These are phyloP conservation scores for Pleurotus salmoneostramineus DNA, from an alignment of 768 basidiomycete species.

Conservation along the genomic window DNA sequence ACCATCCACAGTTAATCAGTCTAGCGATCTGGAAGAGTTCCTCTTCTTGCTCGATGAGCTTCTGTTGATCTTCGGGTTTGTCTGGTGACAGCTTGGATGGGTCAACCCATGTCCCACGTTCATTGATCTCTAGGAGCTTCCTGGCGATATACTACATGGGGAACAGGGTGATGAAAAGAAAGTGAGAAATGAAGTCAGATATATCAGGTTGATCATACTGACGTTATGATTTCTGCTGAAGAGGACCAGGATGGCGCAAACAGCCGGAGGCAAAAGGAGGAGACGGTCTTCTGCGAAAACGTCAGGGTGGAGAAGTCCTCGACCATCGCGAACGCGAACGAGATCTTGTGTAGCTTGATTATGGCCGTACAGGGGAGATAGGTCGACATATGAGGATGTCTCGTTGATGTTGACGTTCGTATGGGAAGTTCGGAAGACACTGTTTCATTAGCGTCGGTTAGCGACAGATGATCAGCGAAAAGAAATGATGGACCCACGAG, in stretches of 20 bases:
- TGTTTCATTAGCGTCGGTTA: slow-evolving; percentile 19
- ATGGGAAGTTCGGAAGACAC: slow-evolving; percentile 83
- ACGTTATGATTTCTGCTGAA: slow-evolving; percentile 92
- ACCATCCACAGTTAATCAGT: slow-evolving; percentile 79
- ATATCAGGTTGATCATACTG: slow-evolving; percentile 18
- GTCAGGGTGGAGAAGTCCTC: slow-evolving; percentile 65
- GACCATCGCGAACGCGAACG: slow-evolving; percentile 56
- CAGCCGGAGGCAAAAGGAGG: slow-evolving; percentile 74
- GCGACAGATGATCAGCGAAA: not conserved
- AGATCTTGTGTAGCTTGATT: slow-evolving; percentile 56
- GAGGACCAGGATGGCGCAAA: slow-evolving; percentile 72
- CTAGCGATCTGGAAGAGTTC: slow-evolving; percentile 84
- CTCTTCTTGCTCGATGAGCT: slow-evolving; percentile 55
- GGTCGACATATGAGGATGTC: slow-evolving; percentile 84
- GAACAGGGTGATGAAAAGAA: not conserved
- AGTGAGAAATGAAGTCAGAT: not conserved
- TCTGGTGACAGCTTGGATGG: slow-evolving; percentile 42
- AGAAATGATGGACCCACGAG: slow-evolving; percentile 32
- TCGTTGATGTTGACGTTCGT: slow-evolving; percentile 66
- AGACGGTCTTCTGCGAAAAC: slow-evolving; percentile 78
- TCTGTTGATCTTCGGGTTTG: slow-evolving; percentile 25
- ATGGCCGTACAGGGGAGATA: slow-evolving; percentile 80
- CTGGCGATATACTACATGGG: slow-evolving; percentile 66
- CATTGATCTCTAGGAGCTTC: slow-evolving; percentile 78
- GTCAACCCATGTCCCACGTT: slow-evolving; percentile 59